A percentile compares a stretch with the other conserved stretches of the same genome.
These are phyloP conservation scores for Coemansia sp. DNA, from an alignment of 192 early-diverging fungal genomes.

Conservation along the genomic window DNA sequence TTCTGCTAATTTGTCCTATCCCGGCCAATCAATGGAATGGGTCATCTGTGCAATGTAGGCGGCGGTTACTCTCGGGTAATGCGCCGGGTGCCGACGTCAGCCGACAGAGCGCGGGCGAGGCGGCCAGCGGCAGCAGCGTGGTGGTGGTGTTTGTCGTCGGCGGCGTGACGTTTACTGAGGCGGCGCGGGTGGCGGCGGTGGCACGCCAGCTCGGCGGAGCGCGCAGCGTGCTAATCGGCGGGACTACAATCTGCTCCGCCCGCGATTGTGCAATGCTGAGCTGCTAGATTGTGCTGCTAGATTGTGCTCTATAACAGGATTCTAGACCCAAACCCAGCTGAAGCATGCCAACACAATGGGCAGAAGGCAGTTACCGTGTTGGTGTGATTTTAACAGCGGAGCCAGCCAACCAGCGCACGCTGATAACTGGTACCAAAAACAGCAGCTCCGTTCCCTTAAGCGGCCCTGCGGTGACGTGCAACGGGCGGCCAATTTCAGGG, in stretches of 20 bases:
- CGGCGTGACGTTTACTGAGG: constrained; percentile 44
- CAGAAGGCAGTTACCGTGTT: too few species aligned
- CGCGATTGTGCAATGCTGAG: not conserved
- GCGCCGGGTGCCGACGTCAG: not conserved
- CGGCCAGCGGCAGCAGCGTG: constrained; percentile 9
- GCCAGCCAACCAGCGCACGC: not conserved
- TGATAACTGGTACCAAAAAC: constrained; percentile 9
- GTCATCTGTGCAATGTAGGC: constrained; percentile 23
- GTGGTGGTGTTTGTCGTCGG: constrained; percentile 45
- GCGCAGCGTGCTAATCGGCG: constrained; percentile 30
- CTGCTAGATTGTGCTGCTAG: too few species aligned
- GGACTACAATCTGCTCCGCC: constrained; percentile 17
- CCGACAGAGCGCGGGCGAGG: constrained; percentile 22
- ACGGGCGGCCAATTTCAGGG: constrained; percentile 3
- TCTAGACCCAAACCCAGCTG: too few species aligned
- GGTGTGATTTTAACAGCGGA: constrained; percentile 5
- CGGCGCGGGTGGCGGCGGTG: constrained; percentile 19
- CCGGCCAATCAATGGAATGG: not conserved
- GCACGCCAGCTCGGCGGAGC: constrained; percentile 22
- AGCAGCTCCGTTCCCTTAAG: not conserved
- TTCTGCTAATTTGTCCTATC: not conserved
- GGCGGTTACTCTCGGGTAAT: constrained; percentile 35
- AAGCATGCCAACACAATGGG: too few species aligned
- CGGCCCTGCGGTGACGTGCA: not conserved
- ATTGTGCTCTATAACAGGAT: too few species aligned